Conservation (phyloP, 257 asterid species). For the Plantago major region DNA sequence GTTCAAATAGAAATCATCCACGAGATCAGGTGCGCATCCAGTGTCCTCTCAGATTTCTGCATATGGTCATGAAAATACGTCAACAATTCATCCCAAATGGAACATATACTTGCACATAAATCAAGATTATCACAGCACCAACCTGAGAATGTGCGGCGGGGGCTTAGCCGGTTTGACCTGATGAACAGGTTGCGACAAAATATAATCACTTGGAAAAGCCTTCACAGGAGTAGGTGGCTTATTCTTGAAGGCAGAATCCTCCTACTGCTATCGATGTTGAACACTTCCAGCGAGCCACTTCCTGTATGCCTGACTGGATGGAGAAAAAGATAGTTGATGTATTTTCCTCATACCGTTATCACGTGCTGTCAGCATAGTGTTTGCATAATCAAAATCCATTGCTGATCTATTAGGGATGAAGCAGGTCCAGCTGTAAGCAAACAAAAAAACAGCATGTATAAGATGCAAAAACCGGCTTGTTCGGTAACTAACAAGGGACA, state of each 20-base stretch:
- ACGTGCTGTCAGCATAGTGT: conserved; percentile 78
- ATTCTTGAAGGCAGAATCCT: conserved; percentile 80
- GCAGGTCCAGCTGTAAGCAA: conserved; percentile 75
- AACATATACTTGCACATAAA: not conserved
- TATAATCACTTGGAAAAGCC: conserved; percentile 43
- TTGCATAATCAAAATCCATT: conserved; percentile 84
- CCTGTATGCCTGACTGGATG: conserved; percentile 73
- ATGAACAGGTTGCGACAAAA: conserved; percentile 31
- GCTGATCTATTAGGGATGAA: conserved; percentile 97
- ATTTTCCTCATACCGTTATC: conserved; percentile 85
- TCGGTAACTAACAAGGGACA: not conserved
- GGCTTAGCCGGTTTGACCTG: conserved; percentile 54
- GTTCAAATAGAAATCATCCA: conserved; percentile 84
- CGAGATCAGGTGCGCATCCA: conserved; percentile 86
- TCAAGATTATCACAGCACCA: not conserved
- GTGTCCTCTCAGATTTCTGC: conserved; percentile 89
- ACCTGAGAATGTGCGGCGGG: conserved; percentile 86
- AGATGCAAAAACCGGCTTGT: not conserved
- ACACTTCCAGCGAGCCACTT: conserved; percentile 72
- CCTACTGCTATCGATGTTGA: conserved; percentile 78
- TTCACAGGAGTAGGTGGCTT: conserved; percentile 73
- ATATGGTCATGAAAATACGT: conserved; percentile 24
- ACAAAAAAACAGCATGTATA: conserved; percentile 1
- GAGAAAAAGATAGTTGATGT: conserved; percentile 59
- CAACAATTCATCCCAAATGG: not conserved